A percentile compares a stretch with the other conserved stretches of the same genome.
Conservation (phyloP, 139 green algal species). For the Coelastrella sp. region DNA sequence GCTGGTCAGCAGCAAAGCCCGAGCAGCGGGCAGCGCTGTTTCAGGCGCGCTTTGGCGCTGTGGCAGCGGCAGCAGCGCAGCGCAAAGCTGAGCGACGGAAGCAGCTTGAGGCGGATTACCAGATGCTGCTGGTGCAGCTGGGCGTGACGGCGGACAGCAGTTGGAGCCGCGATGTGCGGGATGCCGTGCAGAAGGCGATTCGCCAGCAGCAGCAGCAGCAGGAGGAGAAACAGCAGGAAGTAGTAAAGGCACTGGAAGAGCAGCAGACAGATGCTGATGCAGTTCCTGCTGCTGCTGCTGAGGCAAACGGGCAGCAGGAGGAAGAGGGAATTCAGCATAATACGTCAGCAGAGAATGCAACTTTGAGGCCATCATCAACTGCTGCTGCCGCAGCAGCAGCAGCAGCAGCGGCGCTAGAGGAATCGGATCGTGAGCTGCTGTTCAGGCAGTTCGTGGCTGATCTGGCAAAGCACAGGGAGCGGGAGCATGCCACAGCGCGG, state of each 20-base stretch:
- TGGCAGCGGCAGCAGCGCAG: conserved; percentile 28
- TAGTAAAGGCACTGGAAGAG: background rate
- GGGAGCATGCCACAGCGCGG: background rate
- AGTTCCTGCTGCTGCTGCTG: background rate
- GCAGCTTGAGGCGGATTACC: conserved; percentile 40
- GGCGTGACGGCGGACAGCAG: conserved; percentile 37
- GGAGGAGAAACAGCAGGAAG: conserved; percentile 1
- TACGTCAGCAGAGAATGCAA: no score
- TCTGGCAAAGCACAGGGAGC: conserved; percentile 37
- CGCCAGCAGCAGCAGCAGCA: conserved; percentile 20
- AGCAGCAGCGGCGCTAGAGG: conserved; percentile 46
- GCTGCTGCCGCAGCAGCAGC: conserved; percentile 20
- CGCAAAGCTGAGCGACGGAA: conserved; percentile 17
- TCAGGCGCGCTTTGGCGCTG: conserved; percentile 55
- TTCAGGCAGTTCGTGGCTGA: conserved; percentile 61
- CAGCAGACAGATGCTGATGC: background rate
- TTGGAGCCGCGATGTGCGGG: conserved; percentile 43
- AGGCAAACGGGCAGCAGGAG: background rate
- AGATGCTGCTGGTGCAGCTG: conserved; percentile 53
- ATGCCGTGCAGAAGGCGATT: background rate
- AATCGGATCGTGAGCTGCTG: conserved; percentile 50
- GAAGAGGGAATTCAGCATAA: no score
- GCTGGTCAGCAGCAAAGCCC: conserved; percentile 64
- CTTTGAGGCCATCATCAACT: background rate
- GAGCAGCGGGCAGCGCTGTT: conserved; percentile 51